Percentiles rank a stretch among this genome's conserved stretches.
Conservation (phyloP, 176 grass and related monocot species). For the Guadua angustifolia region DNA sequence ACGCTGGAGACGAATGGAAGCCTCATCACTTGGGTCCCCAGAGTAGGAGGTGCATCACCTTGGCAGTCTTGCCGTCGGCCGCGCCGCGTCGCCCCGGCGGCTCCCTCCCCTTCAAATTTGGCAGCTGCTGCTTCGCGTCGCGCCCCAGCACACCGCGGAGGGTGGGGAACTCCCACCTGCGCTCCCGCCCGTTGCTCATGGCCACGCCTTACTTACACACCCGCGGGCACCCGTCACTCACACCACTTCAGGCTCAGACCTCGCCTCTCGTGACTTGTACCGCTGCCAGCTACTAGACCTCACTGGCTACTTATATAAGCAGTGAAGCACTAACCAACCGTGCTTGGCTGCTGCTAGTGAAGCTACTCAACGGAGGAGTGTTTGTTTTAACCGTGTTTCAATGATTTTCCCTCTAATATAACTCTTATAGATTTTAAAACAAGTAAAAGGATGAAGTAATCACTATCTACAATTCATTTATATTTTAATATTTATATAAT, state of each 20-base stretch:
- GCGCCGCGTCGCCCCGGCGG: not conserved
- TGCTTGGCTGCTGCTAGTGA: too few species aligned
- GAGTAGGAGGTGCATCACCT: constrained; percentile 75
- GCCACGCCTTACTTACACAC: not conserved
- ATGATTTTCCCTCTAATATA: too few species aligned
- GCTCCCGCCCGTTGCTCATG: constrained; percentile 53
- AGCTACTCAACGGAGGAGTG: too few species aligned
- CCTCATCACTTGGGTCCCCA: constrained; percentile 68
- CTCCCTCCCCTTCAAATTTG: not conserved
- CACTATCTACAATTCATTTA: too few species aligned
- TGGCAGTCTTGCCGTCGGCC: constrained; percentile 50
- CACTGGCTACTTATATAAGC: not conserved
- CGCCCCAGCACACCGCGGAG: not conserved
- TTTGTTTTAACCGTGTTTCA: too few species aligned
- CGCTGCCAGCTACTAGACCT: not conserved
- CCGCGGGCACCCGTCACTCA: not conserved
- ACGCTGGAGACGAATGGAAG: not conserved
- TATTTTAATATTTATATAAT: too few species aligned
- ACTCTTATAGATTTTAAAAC: too few species aligned
- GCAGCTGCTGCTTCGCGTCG: constrained; percentile 37
- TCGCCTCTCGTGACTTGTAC: not conserved
- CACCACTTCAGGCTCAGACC: not conserved
- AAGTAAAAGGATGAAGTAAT: too few species aligned
- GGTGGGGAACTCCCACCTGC: constrained; percentile 49
- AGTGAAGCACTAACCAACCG: not conserved